Conservation (phyloP, 768 basidiomycete genomes). For the Phylloporus arenicola region DNA sequence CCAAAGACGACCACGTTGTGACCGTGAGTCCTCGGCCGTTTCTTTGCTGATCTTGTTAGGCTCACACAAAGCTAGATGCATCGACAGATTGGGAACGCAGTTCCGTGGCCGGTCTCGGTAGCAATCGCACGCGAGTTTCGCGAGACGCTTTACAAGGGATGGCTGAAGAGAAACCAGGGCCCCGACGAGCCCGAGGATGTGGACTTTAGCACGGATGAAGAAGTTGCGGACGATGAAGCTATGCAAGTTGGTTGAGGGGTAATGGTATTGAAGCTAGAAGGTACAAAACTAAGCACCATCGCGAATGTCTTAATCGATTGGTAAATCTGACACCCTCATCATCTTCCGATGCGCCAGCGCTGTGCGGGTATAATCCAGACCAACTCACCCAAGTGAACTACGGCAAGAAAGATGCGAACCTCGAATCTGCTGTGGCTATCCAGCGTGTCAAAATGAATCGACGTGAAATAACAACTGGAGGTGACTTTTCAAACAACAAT, state of each 20-base stretch:
- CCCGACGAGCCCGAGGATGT: slow-evolving; percentile 18
- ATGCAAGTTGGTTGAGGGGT: no score
- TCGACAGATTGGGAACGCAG: slow-evolving; percentile 77
- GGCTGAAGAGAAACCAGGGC: slow-evolving; percentile 33
- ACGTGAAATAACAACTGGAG: slow-evolving; percentile 10
- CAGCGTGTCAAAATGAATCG: neutral
- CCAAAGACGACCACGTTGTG: slow-evolving; percentile 45
- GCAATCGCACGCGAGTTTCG: slow-evolving; percentile 65
- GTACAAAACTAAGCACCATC: no score
- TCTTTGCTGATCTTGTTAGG: neutral
- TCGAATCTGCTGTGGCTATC: slow-evolving; percentile 8
- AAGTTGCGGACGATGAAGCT: no score
- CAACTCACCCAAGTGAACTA: slow-evolving; percentile 30
- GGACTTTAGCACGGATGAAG: no score
- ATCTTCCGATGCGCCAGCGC: no score
- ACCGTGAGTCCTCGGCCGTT: slow-evolving; percentile 42
- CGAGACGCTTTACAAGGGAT: slow-evolving; percentile 46
- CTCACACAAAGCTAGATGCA: slow-evolving; percentile 50
- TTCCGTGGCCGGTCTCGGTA: slow-evolving; percentile 57
- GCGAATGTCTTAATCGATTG: no score
- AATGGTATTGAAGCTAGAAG: no score
- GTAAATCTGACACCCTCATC: no score
- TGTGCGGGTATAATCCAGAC: no score
- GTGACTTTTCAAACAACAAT: slow-evolving; percentile 26
- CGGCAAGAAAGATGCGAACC: slow-evolving; percentile 24